Conservation (phyloP, 1,139 yeast genomes). For the Diutina ranongensis region DNA sequence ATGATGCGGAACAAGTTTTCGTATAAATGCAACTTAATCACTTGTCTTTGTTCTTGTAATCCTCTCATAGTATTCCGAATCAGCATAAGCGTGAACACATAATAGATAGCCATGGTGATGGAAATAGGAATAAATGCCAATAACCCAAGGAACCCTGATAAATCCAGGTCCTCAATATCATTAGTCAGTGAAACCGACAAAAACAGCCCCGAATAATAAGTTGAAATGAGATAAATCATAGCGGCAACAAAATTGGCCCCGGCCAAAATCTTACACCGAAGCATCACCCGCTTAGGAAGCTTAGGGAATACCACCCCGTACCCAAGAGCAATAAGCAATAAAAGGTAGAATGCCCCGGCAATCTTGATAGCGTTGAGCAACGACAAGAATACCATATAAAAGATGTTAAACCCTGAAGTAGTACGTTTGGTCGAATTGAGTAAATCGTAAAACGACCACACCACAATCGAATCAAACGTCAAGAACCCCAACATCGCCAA, state of each 20-base stretch:
- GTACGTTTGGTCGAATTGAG: conserved; percentile 48
- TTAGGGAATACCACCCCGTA: conserved; percentile 90
- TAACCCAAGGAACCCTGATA: conserved; percentile 18
- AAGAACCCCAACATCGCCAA: conserved; percentile 77
- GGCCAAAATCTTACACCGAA: conserved; percentile 69
- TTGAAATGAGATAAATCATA: conserved; percentile 54
- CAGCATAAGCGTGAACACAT: conserved; percentile 62
- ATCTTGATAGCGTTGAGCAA: conserved; percentile 70
- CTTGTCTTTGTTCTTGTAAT: conserved; percentile 77
- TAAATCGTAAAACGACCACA: conserved; percentile 87
- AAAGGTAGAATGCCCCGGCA: conserved; percentile 78
- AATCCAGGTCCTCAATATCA: conserved; percentile 14
- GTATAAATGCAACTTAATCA: conserved; percentile 83
- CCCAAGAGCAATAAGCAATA: conserved; percentile 80
- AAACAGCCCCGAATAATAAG: conserved; percentile 32
- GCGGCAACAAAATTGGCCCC: conserved; percentile 60
- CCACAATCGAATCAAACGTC: conserved; percentile 73
- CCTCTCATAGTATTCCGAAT: conserved; percentile 64
- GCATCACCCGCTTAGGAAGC: conserved; percentile 66
- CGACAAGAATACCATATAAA: conserved; percentile 69
- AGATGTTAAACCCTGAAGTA: conserved; percentile 17
- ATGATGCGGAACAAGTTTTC: conserved; percentile 65
- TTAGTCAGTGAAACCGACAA: conserved; percentile 18
- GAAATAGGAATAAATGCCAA: conserved; percentile 56
- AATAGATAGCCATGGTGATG: conserved; percentile 59